Base-by-base conservation (phyloP, 345 rosid species). In the Tarenaya hassleriana region DNA sequence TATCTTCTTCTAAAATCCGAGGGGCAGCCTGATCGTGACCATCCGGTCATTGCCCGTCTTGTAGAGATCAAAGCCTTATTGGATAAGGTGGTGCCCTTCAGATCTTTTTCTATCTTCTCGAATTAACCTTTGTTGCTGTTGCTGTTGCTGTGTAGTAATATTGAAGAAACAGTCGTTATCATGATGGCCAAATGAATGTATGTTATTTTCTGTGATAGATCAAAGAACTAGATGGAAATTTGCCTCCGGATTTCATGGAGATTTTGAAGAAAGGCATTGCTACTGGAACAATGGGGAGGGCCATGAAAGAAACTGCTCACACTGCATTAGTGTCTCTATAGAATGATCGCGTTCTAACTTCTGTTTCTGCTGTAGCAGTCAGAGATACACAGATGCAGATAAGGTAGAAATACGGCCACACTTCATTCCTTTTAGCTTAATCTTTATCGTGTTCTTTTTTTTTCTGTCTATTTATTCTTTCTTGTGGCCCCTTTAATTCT, bases 1-100 rank as follows among this genome's bases (percentile, higher is more conserved):
- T 88, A 88, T 76, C 87, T 86, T 56, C 94, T 91, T 60, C 88
- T 88, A 61, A 92, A 88, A 70, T 83, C 95, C 15, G 96, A 88
- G 66, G 98, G 95, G 58, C 86, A 73, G 44, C 77, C 90, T 32
- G 81, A 84, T 55, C 81, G 82, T 67, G 94, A 88, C 58, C 98
- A 92, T 71, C 98, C 96, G 7, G 84, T 87, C 56, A 81, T 92
- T 51, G 75, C 82, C 58, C 98, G 84, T 52, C 87, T 92, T 51
- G 88, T 92, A 35, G 94, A 83, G 70, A 72, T 84, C 68, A 86
- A 81, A 61, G 61, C 72, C 51, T 75, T 87, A 61, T 60, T 84
- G 52, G 94, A 88, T 64, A 76, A 84, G 98, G 98, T 59, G 19
- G 46, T 53, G 37, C 42, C 55, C 56, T n/a, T n/a, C 31, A 15